Base-by-base conservation (phyloP, 768 basidiomycete genomes). In the Botryobasidium botryosum region DNA sequence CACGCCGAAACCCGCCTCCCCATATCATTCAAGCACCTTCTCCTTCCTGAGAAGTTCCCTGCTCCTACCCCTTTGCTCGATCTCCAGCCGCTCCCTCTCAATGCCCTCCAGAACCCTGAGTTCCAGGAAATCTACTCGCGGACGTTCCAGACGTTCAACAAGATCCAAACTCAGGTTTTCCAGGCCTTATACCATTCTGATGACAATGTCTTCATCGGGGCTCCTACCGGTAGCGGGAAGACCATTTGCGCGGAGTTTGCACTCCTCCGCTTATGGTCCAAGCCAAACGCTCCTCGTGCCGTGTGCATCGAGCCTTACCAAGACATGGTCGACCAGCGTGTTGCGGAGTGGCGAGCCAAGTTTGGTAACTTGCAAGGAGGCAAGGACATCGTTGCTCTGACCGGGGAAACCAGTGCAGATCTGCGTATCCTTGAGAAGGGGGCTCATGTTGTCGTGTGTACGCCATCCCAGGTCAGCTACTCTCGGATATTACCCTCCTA, bases 141-240 rank as follows among this genome's bases (percentile, higher is more conserved):
- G 15, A 74, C 74, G 0, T 77, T 97, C 51, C 69, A 75, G 49
- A 77, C 75, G 1, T 97, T 96, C 70, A 97, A 97, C 72, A 99
- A 96, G 62, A 96, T 97, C 50, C 94, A 97, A 59, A 97, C 88
- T 0, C 94, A 97, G 61, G 91, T 94, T 36, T 97, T 99, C 79
- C 90, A 96, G 54, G 91, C 92, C 0, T 68, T 99, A 0, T 99
- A 96, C 59, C 88, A 85, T 0, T 79, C 87, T 0, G 91, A 96
- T 55, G 94, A 97, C 56, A 97, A 92, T 54, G 80, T 92, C 33
- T 91, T 97, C 57, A 77, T 99, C 46, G 91, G 90, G 17, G 94
- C 92, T 0, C 92, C 94, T 0, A 90, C 94, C 0, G 92, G 94
- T 20, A 87, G 83, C 41, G 92, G 94, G 10, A 97, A 99, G 69